Evolutionary conservation across 2,329 filamentous ascomycete genomes (phyloP).

Genomic region (Aspergillus sp.): DNA sequence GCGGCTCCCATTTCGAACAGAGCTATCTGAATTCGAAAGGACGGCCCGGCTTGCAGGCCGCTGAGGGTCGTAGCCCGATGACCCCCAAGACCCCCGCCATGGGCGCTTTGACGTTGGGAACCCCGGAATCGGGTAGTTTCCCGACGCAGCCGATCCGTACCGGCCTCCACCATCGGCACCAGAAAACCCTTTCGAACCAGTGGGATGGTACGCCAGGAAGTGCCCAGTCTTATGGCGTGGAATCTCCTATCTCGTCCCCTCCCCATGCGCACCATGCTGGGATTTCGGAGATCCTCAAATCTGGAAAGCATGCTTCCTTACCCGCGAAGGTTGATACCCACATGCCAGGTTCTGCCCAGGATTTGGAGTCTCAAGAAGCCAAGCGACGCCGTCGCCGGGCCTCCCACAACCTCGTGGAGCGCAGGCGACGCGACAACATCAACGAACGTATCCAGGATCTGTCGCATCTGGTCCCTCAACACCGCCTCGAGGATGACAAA

Average conservation of each 20-base stretch:
- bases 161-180: slow-evolving; percentile 60
- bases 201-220: slow-evolving; percentile 88
- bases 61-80: slow-evolving; percentile 74
- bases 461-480: slow-evolving; percentile 85
- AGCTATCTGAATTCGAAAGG: slow-evolving; percentile 59
- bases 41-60: slow-evolving; percentile 61
- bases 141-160: slow-evolving; percentile 75
- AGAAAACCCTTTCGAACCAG: slow-evolving; percentile 81
- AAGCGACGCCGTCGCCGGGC: slow-evolving; percentile 88
- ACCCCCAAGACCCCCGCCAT: slow-evolving; percentile 82
- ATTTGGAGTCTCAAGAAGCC: slow-evolving; percentile 80
- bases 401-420: slow-evolving; percentile 95
- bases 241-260: slow-evolving; percentile 86
- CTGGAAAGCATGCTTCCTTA: slow-evolving; percentile 80
- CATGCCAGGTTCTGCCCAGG: slow-evolving; percentile 37
- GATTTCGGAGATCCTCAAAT: slow-evolving; percentile 83
- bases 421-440: slow-evolving; percentile 92
- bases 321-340: slow-evolving; percentile 74
- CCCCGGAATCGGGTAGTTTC: slow-evolving; percentile 69
- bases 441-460: slow-evolving; percentile 98
- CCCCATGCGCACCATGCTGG: slow-evolving; percentile 60
- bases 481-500: slow-evolving; percentile 94
- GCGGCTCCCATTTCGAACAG: slow-evolving; percentile 49
- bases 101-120: slow-evolving; percentile 67
- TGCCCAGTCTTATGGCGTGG: slow-evolving; percentile 73